Conservation (phyloP, 495 filamentous ascomycete genomes). For the Penicillium steckii region DNA sequence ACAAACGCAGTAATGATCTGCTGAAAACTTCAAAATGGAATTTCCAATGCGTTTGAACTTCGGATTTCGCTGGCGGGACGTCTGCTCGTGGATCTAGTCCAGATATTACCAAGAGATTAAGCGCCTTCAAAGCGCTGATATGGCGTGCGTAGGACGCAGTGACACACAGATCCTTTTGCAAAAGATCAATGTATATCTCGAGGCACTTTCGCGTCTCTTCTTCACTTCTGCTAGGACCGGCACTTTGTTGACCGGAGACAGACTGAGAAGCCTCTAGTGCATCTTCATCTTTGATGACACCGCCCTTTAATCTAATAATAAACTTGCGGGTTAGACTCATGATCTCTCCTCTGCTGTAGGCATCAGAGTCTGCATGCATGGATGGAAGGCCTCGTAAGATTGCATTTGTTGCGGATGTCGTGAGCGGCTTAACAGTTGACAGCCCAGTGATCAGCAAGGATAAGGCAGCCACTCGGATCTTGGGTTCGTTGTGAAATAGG, state of each 20-base stretch:
- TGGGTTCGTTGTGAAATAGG: constrained; percentile 62
- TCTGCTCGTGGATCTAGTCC: constrained; percentile 41
- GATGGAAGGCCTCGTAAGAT: constrained; percentile 61
- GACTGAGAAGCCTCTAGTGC: constrained; percentile 7
- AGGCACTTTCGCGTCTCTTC: constrained; percentile 60
- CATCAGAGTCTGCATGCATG: constrained; percentile 79
- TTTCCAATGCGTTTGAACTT: constrained; percentile 43
- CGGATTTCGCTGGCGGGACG: constrained; percentile 25
- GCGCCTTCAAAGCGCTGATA: constrained; percentile 70
- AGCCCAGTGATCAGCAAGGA: constrained; percentile 70
- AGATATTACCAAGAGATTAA: constrained; percentile 60
- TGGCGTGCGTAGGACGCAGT: constrained; percentile 84
- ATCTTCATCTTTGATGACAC: constrained; percentile 26
- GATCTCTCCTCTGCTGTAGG: constrained; percentile 76
- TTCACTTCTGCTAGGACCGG: constrained; percentile 23
- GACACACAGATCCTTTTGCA: constrained; percentile 69
- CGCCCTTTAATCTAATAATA: constrained; percentile 58
- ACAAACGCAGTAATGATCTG: constrained; percentile 42
- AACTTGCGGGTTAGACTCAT: constrained; percentile 65
- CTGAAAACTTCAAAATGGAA: constrained; percentile 55
- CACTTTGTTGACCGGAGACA: constrained; percentile 7
- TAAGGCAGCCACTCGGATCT: constrained; percentile 69
- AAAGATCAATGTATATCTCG: constrained; percentile 65
- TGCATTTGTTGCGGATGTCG: constrained; percentile 52
- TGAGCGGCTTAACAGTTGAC: constrained; percentile 68